These are phyloP conservation scores for Zopfia rhizophila DNA, from an alignment of 2,329 filamentous ascomycete species.

Conservation along the genomic window DNA sequence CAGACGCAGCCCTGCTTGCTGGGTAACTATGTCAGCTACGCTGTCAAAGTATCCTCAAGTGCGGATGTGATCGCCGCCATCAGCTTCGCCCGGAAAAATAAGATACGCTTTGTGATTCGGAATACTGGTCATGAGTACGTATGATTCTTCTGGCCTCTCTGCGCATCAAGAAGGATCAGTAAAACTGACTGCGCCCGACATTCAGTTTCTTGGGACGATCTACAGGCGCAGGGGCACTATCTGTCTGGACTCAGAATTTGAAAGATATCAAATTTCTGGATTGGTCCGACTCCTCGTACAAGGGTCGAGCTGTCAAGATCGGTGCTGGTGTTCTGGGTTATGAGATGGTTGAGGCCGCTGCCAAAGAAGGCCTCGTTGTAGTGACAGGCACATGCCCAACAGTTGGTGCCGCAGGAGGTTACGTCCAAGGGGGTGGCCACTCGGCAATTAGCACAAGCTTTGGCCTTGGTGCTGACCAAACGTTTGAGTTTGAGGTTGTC, in stretches of 20 bases:
- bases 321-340: slow-evolving; percentile 24
- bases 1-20: slow-evolving; percentile 28
- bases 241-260: slow-evolving; percentile 13
- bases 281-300: no score
- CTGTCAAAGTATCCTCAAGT: slow-evolving; percentile 23
- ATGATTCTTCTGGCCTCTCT: slow-evolving; percentile 6
- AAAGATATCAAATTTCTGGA: no score
- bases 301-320: slow-evolving; percentile 24
- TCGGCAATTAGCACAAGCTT: slow-evolving; percentile 50
- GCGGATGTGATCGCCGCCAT: not conserved
- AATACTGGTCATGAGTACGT: no score
- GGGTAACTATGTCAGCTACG: slow-evolving; percentile 35
- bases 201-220: slow-evolving; percentile 10
- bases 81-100: slow-evolving; percentile 1
- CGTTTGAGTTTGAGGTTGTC: slow-evolving; percentile 33
- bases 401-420: slow-evolving; percentile 56
- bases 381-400: slow-evolving; percentile 35
- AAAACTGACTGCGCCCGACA: no score
- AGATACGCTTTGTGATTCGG: no score
- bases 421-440: slow-evolving; percentile 60
- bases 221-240: slow-evolving; percentile 3
- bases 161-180: no score
- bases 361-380: slow-evolving; percentile 17
- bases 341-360: slow-evolving; percentile 16
- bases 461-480: slow-evolving; percentile 31